A percentile compares a stretch with the other conserved stretches of the same genome.
Evolutionary conservation across 495 filamentous ascomycete species (phyloP).

Genomic region (Penicillium silybi): DNA sequence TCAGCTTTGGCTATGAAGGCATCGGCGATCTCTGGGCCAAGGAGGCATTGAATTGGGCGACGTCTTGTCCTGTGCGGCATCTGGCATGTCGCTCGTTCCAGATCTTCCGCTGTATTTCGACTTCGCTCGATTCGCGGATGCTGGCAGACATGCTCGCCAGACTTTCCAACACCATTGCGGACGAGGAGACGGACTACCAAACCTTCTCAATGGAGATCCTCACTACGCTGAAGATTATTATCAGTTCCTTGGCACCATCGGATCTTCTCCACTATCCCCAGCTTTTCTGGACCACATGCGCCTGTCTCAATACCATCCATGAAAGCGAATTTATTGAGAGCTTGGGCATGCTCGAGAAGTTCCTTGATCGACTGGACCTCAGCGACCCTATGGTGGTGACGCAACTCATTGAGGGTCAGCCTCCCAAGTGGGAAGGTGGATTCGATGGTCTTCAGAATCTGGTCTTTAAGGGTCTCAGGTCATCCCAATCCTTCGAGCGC

Average conservation of each 20-base stretch:
- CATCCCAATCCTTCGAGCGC: conserved; percentile 71
- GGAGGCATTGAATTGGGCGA: conserved; percentile 88
- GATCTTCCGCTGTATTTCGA: conserved; percentile 90
- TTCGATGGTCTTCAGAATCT: conserved; percentile 86
- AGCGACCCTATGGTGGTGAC: conserved; percentile 62
- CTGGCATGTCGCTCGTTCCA: conserved; percentile 96
- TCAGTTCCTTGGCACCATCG: conserved; percentile 71
- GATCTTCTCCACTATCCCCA: conserved; percentile 86
- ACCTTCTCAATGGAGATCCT: conserved; percentile 97
- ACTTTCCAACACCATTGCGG: conserved; percentile 92
- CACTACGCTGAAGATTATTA: conserved; percentile 86
- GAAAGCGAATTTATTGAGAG: conserved; percentile 92
- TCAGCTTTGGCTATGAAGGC: conserved; percentile 78
- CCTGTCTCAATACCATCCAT: conserved; percentile 91
- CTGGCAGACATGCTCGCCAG: conserved; percentile 92
- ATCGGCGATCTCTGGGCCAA: conserved; percentile 88
- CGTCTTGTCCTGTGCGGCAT: conserved; percentile 93
- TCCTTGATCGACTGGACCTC: conserved; percentile 80
- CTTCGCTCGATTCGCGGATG: conserved; percentile 85
- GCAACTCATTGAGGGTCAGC: conserved; percentile 70
- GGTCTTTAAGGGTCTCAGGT: conserved; percentile 87
- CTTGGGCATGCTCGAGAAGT: conserved; percentile 83
- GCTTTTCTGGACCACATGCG: conserved; percentile 95
- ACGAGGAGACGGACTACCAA: conserved; percentile 86
- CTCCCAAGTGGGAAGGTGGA: conserved; percentile 80